phyloP scores from a whole-genome alignment of 495 filamentous ascomycete species.

The Penicillium ochrochloron region DNA sequence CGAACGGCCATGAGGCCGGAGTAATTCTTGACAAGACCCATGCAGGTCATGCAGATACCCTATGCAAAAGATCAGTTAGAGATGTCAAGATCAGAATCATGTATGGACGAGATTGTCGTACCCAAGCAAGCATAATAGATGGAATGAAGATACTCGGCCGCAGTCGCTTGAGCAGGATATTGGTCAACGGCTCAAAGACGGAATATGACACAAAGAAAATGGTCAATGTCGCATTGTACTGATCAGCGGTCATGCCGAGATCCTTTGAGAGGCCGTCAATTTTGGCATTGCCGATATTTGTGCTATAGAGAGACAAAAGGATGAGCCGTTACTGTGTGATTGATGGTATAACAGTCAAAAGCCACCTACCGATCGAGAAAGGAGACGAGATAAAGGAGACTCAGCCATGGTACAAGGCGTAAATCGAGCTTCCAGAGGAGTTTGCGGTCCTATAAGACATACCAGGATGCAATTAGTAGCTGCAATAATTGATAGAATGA shows the following conservation, averaged over 20 bases:
- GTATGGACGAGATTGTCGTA: slow-evolving; percentile 12
- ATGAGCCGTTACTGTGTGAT: background rate
- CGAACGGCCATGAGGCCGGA: slow-evolving; percentile 79
- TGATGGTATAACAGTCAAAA: background rate
- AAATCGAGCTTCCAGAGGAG: slow-evolving; percentile 74
- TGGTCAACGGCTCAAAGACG: slow-evolving; percentile 84
- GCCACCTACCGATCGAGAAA: slow-evolving; percentile 71
- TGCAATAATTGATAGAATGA: background rate
- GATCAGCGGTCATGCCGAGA: slow-evolving; percentile 64
- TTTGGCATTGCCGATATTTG: slow-evolving; percentile 89
- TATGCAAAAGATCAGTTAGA: slow-evolving; percentile 33
- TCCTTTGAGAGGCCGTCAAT: slow-evolving; percentile 71
- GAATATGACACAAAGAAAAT: slow-evolving; percentile 95
- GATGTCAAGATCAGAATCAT: background rate
- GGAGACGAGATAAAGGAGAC: slow-evolving; percentile 80
- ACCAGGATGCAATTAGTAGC: slow-evolving; percentile 8
- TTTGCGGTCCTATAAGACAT: slow-evolving; percentile 58
- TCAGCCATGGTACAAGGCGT: slow-evolving; percentile 78
- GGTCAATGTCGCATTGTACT: slow-evolving; percentile 79
- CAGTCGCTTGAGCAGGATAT: slow-evolving; percentile 79
- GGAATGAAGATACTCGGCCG: slow-evolving; percentile 74
- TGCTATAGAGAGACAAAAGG: slow-evolving; percentile 38
- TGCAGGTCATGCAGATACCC: slow-evolving; percentile 81
- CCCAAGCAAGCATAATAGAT: slow-evolving; percentile 62
- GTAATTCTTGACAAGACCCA: slow-evolving; percentile 83